phyloP scores from a whole-genome alignment of 345 rosid genomes.

The Rhodamnia argentea region DNA sequence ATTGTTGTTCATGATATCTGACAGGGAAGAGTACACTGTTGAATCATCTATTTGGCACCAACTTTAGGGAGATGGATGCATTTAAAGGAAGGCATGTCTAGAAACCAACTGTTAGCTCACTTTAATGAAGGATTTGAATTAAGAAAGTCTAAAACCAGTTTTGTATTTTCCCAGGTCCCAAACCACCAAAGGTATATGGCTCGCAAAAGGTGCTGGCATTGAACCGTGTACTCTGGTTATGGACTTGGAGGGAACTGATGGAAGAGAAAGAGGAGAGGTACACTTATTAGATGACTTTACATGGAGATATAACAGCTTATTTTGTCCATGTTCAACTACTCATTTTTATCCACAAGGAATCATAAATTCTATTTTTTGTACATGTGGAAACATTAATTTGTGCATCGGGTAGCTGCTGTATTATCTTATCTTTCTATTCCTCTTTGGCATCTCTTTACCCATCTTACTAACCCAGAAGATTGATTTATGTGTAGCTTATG shows the following conservation, averaged over 20 bases:
- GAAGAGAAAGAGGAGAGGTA: constrained; percentile 99
- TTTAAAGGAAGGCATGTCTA: constrained; percentile 81
- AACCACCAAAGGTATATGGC: constrained; percentile 98
- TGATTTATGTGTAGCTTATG: background rate
- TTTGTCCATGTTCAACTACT: background rate
- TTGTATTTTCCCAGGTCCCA: constrained; percentile 46
- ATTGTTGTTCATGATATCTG: background rate
- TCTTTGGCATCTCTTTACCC: background rate
- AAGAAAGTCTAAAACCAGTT: background rate
- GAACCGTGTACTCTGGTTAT: constrained; percentile 93
- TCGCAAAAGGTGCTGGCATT: constrained; percentile 78
- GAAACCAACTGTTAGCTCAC: background rate
- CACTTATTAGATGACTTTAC: background rate
- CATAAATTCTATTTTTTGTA: background rate
- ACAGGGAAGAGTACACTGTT: constrained; percentile 97
- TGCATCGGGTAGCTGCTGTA: background rate
- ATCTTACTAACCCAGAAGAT: background rate
- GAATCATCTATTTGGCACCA: constrained; percentile 82
- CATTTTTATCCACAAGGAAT: background rate
- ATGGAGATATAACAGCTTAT: background rate
- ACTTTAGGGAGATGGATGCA: constrained; percentile 98
- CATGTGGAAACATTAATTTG: background rate
- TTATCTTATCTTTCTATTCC: background rate
- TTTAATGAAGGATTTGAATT: background rate
- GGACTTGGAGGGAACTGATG: constrained; percentile 99